Evolutionary conservation across 768 basidiomycete genomes (phyloP).

Genomic region (Daedaleopsis nitida): DNA sequence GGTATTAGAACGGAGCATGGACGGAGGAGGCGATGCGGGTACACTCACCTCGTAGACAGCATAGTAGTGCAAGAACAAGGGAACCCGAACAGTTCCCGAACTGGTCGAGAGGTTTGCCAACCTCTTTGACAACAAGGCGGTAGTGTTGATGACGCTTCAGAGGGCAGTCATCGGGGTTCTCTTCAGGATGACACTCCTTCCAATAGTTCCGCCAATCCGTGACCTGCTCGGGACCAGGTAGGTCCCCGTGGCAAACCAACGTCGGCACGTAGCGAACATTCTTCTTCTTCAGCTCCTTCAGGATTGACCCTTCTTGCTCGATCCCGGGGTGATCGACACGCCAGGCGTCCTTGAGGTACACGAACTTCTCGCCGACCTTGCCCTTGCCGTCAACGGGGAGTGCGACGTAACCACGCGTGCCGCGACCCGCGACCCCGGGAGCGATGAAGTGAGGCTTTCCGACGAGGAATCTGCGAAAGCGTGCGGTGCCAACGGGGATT

Average conservation of each 20-base stretch:
- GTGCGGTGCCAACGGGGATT: background rate
- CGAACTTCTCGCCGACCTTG: background rate
- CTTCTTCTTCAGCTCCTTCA: background rate
- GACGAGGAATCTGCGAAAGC: background rate
- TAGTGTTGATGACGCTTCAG: conserved; percentile 5
- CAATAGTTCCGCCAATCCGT: background rate
- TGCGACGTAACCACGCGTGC: conserved; percentile 4
- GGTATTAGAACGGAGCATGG: background rate
- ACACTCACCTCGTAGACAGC: background rate
- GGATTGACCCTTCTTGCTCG: background rate
- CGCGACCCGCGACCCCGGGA: background rate
- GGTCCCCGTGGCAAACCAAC: background rate
- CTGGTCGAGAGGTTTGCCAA: background rate
- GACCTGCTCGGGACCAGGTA: background rate
- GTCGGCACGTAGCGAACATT: background rate
- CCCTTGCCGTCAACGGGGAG: background rate
- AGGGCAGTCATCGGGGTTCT: background rate
- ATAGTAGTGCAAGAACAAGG: background rate
- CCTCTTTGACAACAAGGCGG: conserved; percentile 6
- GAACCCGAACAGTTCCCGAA: background rate
- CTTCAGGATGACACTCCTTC: background rate
- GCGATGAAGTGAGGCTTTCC: conserved; percentile 2
- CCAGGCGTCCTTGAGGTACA: conserved; percentile 7
- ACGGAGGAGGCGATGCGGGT: too few species aligned
- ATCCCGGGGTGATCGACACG: background rate